Percentiles rank a stretch among this genome's conserved stretches.
Evolutionary conservation across 345 rosid species (phyloP).

Genomic region (Populus euphratica): DNA sequence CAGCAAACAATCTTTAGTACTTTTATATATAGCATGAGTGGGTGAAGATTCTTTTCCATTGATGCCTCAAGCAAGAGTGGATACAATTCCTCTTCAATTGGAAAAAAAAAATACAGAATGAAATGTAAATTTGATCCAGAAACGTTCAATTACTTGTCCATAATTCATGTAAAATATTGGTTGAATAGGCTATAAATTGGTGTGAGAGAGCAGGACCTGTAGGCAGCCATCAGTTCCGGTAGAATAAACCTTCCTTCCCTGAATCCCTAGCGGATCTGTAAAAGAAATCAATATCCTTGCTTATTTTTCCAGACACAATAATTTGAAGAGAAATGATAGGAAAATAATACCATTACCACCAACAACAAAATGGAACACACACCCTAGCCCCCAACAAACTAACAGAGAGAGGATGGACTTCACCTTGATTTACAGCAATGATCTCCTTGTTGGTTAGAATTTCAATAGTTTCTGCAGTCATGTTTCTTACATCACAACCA

Average conservation of each 20-base stretch:
- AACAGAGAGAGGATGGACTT: constrained; percentile 11
- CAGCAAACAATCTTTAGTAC: background rate
- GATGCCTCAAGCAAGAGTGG: background rate
- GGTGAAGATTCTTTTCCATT: background rate
- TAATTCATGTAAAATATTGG: background rate
- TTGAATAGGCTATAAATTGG: constrained; percentile 5
- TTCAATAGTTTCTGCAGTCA: constrained; percentile 72
- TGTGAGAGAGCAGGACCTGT: constrained; percentile 43
- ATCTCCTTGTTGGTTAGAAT: constrained; percentile 81
- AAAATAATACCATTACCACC: background rate
- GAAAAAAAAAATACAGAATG: background rate
- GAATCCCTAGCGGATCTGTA: constrained; percentile 92
- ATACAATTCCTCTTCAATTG: background rate
- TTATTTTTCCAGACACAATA: background rate
- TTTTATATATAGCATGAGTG: background rate
- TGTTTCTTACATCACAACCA: constrained; percentile 89
- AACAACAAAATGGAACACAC: too few species aligned
- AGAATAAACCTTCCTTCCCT: constrained; percentile 75
- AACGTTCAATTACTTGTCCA: background rate
- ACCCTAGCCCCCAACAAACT: too few species aligned
- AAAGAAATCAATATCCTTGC: constrained; percentile 23
- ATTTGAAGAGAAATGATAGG: background rate
- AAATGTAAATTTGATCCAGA: background rate
- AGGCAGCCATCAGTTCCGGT: constrained; percentile 58
- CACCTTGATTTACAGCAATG: constrained; percentile 92